Percentiles rank a stretch among this genome's conserved stretches.
Conservation (phyloP, 768 basidiomycete genomes). For the Phanerodontia chrysosporium region DNA sequence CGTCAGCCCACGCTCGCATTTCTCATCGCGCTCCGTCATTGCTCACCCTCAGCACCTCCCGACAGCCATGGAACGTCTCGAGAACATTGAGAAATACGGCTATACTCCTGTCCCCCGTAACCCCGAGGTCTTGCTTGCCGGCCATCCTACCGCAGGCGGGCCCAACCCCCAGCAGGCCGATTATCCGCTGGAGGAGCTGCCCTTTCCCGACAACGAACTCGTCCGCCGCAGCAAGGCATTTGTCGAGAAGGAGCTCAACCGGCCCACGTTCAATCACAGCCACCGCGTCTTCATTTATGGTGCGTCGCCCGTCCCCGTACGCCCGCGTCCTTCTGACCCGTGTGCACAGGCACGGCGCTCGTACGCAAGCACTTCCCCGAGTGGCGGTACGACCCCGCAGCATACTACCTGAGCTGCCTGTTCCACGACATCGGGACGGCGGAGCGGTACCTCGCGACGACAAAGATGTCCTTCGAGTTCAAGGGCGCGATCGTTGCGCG, state of each 20-base stretch:
- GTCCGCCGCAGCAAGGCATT: conserved; percentile 18
- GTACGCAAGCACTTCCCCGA: conserved; percentile 41
- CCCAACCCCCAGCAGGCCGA: conserved; percentile 38
- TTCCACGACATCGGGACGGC: conserved; percentile 52
- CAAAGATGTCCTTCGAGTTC: conserved; percentile 56
- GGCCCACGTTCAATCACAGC: conserved; percentile 45
- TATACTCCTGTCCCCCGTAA: conserved; percentile 46
- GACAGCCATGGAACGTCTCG: background rate
- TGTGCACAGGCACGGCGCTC: conserved; percentile 40
- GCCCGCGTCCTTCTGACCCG: background rate
- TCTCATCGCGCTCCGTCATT: background rate
- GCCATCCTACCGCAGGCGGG: conserved; percentile 40
- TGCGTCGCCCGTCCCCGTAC: conserved; percentile 18
- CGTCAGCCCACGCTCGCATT: background rate
- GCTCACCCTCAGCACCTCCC: background rate
- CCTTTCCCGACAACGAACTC: conserved; percentile 39
- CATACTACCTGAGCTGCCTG: conserved; percentile 47
- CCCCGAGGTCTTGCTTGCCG: conserved; percentile 43
- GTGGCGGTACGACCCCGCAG: conserved; percentile 45
- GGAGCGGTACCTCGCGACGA: conserved; percentile 42
- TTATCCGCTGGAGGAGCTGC: conserved; percentile 36
- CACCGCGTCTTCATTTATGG: conserved; percentile 50
- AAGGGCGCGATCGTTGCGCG: conserved; percentile 50
- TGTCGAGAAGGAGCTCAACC: conserved; percentile 38
- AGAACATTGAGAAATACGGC: conserved; percentile 31